phyloP scores from a whole-genome alignment of 768 basidiomycete species.

The Leucosporidium creatinivorum region DNA sequence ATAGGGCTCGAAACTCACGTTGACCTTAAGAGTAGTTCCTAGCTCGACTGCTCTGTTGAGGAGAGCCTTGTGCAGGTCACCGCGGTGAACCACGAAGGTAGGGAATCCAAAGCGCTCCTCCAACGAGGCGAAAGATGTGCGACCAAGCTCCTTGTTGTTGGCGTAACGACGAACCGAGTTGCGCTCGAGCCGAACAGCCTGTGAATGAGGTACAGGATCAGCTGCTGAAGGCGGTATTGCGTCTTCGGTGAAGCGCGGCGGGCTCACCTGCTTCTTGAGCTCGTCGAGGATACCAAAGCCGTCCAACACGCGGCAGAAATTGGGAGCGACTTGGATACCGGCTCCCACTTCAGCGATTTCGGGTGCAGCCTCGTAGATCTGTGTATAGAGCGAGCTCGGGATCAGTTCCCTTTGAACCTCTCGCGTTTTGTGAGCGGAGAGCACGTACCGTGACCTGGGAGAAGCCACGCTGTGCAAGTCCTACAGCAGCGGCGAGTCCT shows the following conservation, averaged over 20 bases:
- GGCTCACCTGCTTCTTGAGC: background rate
- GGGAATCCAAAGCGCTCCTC: constrained; percentile 5
- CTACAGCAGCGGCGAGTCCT: constrained; percentile 2
- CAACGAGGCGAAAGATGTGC: background rate
- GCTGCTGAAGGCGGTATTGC: too few species aligned
- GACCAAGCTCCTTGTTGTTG: background rate
- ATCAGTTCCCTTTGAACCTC: too few species aligned
- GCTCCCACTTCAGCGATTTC: constrained; percentile 1
- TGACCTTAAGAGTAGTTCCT: background rate
- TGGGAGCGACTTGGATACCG: constrained; percentile 1
- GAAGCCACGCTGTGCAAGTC: background rate
- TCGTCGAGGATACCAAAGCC: background rate
- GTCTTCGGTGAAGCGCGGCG: too few species aligned
- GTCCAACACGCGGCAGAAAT: constrained; percentile 1
- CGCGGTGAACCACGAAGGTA: constrained; percentile 5
- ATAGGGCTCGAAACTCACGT: background rate
- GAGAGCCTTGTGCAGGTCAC: constrained; percentile 1
- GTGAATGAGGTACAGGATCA: too few species aligned
- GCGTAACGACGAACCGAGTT: constrained; percentile 3
- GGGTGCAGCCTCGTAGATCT: constrained; percentile 1
- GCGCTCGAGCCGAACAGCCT: background rate
- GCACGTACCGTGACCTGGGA: background rate
- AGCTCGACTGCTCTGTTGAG: constrained; percentile 1
- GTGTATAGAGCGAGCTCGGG: too few species aligned
- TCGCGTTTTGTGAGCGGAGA: too few species aligned